phyloP scores from a whole-genome alignment of 257 asterid genomes.

The Solanum dulcamara region DNA sequence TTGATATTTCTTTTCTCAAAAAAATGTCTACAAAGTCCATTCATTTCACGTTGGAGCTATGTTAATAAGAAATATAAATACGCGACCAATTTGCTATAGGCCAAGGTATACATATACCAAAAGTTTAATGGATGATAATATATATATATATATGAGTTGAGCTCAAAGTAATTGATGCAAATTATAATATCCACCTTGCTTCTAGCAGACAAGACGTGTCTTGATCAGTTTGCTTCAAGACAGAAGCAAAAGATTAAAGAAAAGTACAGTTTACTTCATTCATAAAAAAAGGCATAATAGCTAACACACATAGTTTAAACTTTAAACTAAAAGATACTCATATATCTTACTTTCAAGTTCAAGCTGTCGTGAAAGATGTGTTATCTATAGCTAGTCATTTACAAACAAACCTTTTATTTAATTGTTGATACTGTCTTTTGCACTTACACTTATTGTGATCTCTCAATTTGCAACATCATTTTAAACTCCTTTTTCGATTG shows the following conservation, averaged over 20 bases:
- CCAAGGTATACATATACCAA: not conserved
- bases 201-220: not conserved
- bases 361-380: not conserved
- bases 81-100: not conserved
- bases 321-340: not conserved
- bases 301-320: not conserved
- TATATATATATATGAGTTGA: too few species aligned
- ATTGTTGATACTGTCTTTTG: too few species aligned
- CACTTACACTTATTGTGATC: too few species aligned
- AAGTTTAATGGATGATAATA: not conserved
- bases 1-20: too few species aligned
- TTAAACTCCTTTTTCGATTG: too few species aligned
- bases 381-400: not conserved
- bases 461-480: too few species aligned
- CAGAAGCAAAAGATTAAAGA: not conserved
- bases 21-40: not conserved
- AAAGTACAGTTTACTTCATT: not conserved
- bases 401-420: not conserved
- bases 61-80: not conserved
- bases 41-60: not conserved
- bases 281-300: not conserved
- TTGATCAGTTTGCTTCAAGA: not conserved
- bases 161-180: not conserved
- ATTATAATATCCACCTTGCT: not conserved
- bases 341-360: not conserved